These are phyloP conservation scores for Wallacemonas sp. DNA, from an alignment of 208 protist species.

Conservation along the genomic window DNA sequence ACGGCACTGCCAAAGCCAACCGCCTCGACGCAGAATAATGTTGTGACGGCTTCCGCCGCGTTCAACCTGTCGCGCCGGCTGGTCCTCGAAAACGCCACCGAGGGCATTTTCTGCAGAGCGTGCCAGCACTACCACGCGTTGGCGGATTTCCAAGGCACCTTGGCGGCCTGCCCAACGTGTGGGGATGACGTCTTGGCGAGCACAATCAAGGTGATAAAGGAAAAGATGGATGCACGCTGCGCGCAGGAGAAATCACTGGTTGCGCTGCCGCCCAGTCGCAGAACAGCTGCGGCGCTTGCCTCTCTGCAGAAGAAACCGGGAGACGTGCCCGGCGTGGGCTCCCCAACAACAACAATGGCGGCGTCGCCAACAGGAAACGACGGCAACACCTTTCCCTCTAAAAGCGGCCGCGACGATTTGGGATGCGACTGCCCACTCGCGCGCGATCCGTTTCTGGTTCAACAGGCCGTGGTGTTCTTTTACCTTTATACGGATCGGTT, in stretches of 20 bases:
- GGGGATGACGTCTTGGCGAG: conserved; percentile 46
- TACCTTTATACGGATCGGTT: conserved; percentile 64
- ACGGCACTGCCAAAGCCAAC: conserved; percentile 23
- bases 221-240: conserved; percentile 15
- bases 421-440: conserved; percentile 46
- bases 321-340: not conserved
- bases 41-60: not conserved
- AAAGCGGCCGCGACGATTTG: not conserved
- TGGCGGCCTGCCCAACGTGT: conserved; percentile 63
- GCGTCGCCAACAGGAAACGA: not conserved
- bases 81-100: conserved; percentile 32
- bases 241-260: not conserved
- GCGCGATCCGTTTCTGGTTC: conserved; percentile 82
- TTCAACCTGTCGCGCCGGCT: conserved; percentile 43
- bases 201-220: conserved; percentile 26
- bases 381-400: not conserved
- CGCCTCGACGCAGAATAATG: not conserved
- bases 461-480: conserved; percentile 82
- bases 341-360: not conserved
- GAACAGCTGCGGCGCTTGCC: conserved; percentile 21
- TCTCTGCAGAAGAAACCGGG: conserved; percentile 5
- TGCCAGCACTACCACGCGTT: conserved; percentile 71
- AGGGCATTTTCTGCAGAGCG: conserved; percentile 57
- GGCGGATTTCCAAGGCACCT: conserved; percentile 51
- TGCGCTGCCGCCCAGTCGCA: conserved; percentile 24